Evolutionary conservation across 1,139 yeast species (phyloP), one percentile per base, ranked within the genome.

Genomic region (Starmera stellimalicola): DNA sequence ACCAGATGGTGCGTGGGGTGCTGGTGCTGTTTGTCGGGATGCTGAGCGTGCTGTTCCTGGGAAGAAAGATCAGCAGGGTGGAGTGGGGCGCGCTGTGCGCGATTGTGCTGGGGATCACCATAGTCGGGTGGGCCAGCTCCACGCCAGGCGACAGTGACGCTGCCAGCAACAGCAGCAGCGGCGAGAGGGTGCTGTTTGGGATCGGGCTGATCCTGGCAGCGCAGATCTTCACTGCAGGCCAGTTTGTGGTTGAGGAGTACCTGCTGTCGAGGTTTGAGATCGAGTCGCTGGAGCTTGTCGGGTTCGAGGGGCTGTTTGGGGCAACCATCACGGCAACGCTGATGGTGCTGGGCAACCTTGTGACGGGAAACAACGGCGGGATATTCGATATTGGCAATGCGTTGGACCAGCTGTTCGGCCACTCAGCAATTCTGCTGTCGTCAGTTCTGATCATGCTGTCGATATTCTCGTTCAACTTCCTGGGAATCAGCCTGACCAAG

Each of bases 1-100:
- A 80, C 55, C 94, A 83, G 53, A 83, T 83, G 94, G 76, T 81
- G 11, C 64, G 94, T 43, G 94, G 94, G 5, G 71, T 88, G 0
- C 62, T 82, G 32, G 85, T 82, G 29, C 59, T 83, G 29, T 81
- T 80, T 59, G 94, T 82, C 22, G 94, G 88, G 2, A 55, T 77
- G 15, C 68, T 81, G 48, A 77, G 87, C 14, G 78, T 79, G 15
- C 26, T 77, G 0, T 80, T 80, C 47, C 65, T 83, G 44, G 65
- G 70, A 35, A 66, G 73, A 33, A 60, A 53, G 17, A 73, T 82
- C 33, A 61, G 76, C 18, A 65, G 70, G 40, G 55, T 76, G 29
- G 91, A 82, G 51, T 82, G 94, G 94, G 42, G 67, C 8, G 71
- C 85, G 4, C 64, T 83, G 35, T 47, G 65, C 11, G 47, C 73